phyloP scores from a whole-genome alignment of 192 early-diverging fungal species.

The Gigaspora rosea region DNA sequence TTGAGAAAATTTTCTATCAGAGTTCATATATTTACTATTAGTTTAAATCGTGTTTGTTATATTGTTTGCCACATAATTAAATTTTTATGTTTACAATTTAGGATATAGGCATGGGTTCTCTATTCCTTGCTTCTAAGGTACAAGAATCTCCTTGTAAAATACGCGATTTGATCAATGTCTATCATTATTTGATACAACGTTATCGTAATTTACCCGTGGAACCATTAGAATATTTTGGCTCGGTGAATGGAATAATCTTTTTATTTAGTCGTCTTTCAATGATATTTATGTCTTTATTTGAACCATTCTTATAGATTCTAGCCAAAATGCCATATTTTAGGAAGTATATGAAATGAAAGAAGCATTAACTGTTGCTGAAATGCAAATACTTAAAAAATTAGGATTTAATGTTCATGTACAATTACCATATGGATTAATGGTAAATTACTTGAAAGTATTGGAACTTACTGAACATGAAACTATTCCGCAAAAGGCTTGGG shows the following conservation, averaged over 20 bases:
- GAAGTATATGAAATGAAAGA: constrained; percentile 79
- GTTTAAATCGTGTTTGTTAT: neutral
- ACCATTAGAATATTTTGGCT: constrained; percentile 62
- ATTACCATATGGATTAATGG: constrained; percentile 92
- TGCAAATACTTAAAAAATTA: constrained; percentile 84
- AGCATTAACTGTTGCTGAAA: constrained; percentile 77
- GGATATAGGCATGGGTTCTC: constrained; percentile 70
- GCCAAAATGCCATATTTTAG: constrained; percentile 37
- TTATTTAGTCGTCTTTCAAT: neutral
- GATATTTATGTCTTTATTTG: neutral
- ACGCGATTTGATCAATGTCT: constrained; percentile 79
- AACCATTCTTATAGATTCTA: neutral
- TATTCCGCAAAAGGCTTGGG: constrained; percentile 89
- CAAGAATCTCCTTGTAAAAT: constrained; percentile 82
- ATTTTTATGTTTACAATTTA: constrained; percentile 24
- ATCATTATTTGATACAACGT: constrained; percentile 69
- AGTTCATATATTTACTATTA: constrained; percentile 42
- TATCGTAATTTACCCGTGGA: constrained; percentile 51
- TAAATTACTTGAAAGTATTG: constrained; percentile 88
- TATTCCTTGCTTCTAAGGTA: constrained; percentile 78
- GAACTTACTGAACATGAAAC: constrained; percentile 71
- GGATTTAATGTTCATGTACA: constrained; percentile 97
- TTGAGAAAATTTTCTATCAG: constrained; percentile 70
- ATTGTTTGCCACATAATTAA: neutral
- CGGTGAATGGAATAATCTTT: constrained; percentile 37